These are phyloP conservation scores for Akanthomyces muscarius DNA, from an alignment of 2,329 filamentous ascomycete species.

Conservation along the genomic window DNA sequence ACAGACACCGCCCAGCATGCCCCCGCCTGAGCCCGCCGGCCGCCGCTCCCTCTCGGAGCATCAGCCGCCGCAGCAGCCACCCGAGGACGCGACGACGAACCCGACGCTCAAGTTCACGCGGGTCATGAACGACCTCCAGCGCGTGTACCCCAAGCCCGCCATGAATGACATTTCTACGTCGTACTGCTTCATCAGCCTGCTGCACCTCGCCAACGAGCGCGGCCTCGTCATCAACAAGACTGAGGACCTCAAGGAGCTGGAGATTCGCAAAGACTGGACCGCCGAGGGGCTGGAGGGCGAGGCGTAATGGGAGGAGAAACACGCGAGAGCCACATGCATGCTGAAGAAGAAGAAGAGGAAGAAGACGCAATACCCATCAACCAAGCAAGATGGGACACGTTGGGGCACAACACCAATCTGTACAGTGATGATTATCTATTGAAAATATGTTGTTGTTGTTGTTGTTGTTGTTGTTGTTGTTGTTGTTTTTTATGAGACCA, in stretches of 20 bases:
- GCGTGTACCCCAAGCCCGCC: conserved; percentile 77
- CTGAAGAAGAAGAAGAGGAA: too few species aligned
- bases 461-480: background rate
- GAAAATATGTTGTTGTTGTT: background rate
- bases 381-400: too few species aligned
- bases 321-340: background rate
- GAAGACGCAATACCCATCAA: too few species aligned
- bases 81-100: conserved; percentile 38
- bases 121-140: conserved; percentile 84
- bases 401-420: background rate
- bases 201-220: conserved; percentile 92
- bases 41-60: conserved; percentile 19
- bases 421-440: conserved; percentile 6
- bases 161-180: conserved; percentile 95
- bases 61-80: conserved; percentile 32
- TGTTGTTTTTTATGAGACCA: background rate
- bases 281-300: conserved; percentile 50
- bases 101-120: conserved; percentile 75
- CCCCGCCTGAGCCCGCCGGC: background rate
- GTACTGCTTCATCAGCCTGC: conserved; percentile 85
- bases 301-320: background rate
- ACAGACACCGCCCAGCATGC: conserved; percentile 11
- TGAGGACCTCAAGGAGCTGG: conserved; percentile 53
- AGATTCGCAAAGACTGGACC: conserved; percentile 59
- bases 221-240: conserved; percentile 71